phyloP scores from a whole-genome alignment of 805 yeast species.

The Priceomyces haplophilus region DNA sequence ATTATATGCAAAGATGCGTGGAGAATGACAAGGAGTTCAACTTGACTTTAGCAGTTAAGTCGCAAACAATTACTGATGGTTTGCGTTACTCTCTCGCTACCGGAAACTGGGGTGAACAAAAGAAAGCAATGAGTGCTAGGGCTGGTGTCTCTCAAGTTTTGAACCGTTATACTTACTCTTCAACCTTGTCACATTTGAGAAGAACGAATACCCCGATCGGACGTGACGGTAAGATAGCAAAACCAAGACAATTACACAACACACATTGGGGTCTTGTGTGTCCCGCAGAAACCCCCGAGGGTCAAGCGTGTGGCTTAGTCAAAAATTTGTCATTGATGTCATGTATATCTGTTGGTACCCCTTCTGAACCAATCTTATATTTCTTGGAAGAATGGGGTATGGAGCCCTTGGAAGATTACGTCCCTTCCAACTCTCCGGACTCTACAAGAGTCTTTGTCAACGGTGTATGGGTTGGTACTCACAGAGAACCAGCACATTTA shows the following conservation, averaged over 20 bases:
- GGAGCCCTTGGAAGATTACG: conserved; percentile 95
- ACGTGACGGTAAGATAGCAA: conserved; percentile 97
- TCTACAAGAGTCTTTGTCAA: conserved; percentile 94
- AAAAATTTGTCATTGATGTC: conserved; percentile 95
- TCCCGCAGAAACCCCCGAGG: conserved; percentile 99
- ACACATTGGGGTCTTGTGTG: conserved; percentile 99
- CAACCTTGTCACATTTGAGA: conserved; percentile 97
- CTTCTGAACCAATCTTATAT: conserved; percentile 91
- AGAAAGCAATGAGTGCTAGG: conserved; percentile 97
- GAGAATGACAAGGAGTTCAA: conserved; percentile 97
- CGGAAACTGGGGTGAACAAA: conserved; percentile 99
- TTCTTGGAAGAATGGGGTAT: conserved; percentile 98
- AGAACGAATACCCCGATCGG: conserved; percentile 99
- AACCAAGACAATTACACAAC: conserved; percentile 98
- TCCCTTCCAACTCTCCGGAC: conserved; percentile 86
- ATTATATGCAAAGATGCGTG: conserved; percentile 98
- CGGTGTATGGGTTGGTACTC: conserved; percentile 99
- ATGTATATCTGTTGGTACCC: conserved; percentile 95
- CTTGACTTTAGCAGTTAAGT: conserved; percentile 92
- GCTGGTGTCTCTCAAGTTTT: conserved; percentile 99
- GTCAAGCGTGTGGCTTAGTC: conserved; percentile 99
- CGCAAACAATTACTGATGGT: conserved; percentile 96
- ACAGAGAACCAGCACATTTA: conserved; percentile 90
- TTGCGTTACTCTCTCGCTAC: conserved; percentile 96
- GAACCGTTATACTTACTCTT: conserved; percentile 95